Evolutionary conservation across 2,329 filamentous ascomycete species (phyloP), one percentile per base, ranked within the genome.

Genomic region (Chaetomiaceae sp.): DNA sequence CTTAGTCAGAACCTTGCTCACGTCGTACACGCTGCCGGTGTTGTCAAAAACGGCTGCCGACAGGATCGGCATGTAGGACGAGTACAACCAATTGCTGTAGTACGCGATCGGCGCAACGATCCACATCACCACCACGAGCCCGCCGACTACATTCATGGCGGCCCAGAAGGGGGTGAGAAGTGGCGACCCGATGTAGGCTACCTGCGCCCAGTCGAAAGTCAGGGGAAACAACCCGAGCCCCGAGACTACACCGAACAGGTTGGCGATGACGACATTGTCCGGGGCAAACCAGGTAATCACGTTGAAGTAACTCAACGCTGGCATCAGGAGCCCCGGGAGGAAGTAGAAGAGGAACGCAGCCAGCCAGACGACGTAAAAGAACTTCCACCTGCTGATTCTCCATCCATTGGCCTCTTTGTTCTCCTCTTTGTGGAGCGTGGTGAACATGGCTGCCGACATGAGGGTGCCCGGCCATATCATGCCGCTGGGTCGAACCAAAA

Each of bases 381-480:
- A 95, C 58, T 83, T 86, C 79, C 89, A 91, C 42, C 89, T 78
- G 58, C 86, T 89, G 46, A 95, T 86, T 37, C 71, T 85, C 90
- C 90, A 95, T 30, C 89, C 88, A 67, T 89, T 85, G 18, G 88
- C 89, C 32, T 83, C 79, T 61, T 86, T 87, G 67, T 94, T 95
- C 64, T 91, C 85, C 56, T 90, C 84, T 63, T 86, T 90, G 69
- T 95, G 90, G 45, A 95, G 76, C 0, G 89, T 92, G 4, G 84
- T 86, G 63, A 95, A 94, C 87, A 95, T 91, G 62, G 89, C 86
- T 0, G 89, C 89, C 18, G 89, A 92, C 78, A 92, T 90, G 45
- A 95, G 75, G 0, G 90, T 95, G 20, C 87, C 86, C 1, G 90
- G 90, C 90, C 90, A 95, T 43, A 95, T 90, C 87, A 95, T 95